Evolutionary conservation across 768 basidiomycete genomes (phyloP).

Genomic region (Termitomyces sp.): DNA sequence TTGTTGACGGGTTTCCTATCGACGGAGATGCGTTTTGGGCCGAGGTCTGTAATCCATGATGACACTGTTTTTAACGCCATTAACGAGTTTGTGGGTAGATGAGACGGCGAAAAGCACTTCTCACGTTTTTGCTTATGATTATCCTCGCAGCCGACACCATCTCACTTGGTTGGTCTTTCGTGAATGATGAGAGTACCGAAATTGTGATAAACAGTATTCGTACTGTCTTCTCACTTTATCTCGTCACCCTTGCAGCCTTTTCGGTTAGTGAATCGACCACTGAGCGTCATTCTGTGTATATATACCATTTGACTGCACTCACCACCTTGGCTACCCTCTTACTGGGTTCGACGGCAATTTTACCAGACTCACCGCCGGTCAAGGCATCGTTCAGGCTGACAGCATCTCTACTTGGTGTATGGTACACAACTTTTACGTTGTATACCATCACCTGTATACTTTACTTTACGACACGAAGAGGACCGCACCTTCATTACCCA

Average conservation of each 20-base stretch:
- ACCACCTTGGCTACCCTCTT: constrained; percentile 41
- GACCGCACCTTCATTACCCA: constrained; percentile 72
- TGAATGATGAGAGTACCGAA: constrained; percentile 22
- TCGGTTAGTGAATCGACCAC: constrained; percentile 43
- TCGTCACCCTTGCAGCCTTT: constrained; percentile 42
- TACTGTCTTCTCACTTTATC: constrained; percentile 52
- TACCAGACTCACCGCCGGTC: constrained; percentile 41
- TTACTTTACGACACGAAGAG: constrained; percentile 55
- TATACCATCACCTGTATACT: constrained; percentile 38
- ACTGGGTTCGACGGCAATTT: constrained; percentile 43
- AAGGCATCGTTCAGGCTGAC: constrained; percentile 17
- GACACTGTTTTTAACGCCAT: not conserved
- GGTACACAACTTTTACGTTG: constrained; percentile 47
- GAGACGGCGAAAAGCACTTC: constrained; percentile 49
- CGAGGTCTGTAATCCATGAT: constrained; percentile 28
- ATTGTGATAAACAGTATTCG: constrained; percentile 39
- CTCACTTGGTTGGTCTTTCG: constrained; percentile 49
- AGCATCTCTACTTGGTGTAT: constrained; percentile 28
- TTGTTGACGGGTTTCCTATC: constrained; percentile 61
- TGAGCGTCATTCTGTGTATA: constrained; percentile 38
- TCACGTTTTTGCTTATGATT: constrained; percentile 38
- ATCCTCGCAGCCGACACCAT: constrained; percentile 47
- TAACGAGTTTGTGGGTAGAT: constrained; percentile 32
- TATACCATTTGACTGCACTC: constrained; percentile 58
- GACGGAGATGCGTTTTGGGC: constrained; percentile 56